phyloP scores from a whole-genome alignment of 2,329 filamentous ascomycete species.

The Talaromyces verruculosus region DNA sequence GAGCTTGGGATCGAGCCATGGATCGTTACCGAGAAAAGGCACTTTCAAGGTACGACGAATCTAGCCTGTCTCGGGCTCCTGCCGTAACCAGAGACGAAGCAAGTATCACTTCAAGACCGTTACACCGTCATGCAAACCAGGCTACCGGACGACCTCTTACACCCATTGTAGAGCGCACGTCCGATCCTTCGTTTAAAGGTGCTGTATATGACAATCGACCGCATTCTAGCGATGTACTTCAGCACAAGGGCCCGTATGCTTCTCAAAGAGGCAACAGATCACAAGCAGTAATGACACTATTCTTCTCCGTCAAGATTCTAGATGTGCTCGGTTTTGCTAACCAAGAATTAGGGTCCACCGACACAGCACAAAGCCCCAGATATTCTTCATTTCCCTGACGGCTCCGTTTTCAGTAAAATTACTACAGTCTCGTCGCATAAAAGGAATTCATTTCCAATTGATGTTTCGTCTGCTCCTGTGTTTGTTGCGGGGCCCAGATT shows the following conservation, averaged over 20 bases:
- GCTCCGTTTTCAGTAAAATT: conserved; percentile 27
- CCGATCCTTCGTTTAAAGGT: neutral
- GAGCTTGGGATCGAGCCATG: conserved; percentile 49
- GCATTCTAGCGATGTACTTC: conserved; percentile 14
- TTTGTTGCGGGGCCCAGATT: conserved; percentile 36
- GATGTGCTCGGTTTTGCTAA: conserved; percentile 13
- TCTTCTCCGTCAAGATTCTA: neutral
- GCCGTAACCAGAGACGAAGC: neutral
- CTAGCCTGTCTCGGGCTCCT: neutral
- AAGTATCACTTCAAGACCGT: neutral
- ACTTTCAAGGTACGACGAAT: neutral
- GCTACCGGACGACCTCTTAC: conserved; percentile 1
- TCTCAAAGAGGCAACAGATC: neutral
- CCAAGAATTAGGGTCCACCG: conserved; percentile 27
- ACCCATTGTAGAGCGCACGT: conserved; percentile 10
- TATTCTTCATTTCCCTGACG: conserved; percentile 27
- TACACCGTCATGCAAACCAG: neutral
- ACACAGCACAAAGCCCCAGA: conserved; percentile 26
- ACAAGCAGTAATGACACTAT: conserved; percentile 15
- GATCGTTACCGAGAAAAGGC: conserved; percentile 39
- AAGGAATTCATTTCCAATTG: conserved; percentile 23
- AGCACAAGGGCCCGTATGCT: neutral
- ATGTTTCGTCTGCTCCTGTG: conserved; percentile 31
- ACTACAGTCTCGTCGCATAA: conserved; percentile 25
- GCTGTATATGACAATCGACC: conserved; percentile 1